Base-by-base conservation (phyloP, 345 rosid species). In the Geranium rotundifolium region DNA sequence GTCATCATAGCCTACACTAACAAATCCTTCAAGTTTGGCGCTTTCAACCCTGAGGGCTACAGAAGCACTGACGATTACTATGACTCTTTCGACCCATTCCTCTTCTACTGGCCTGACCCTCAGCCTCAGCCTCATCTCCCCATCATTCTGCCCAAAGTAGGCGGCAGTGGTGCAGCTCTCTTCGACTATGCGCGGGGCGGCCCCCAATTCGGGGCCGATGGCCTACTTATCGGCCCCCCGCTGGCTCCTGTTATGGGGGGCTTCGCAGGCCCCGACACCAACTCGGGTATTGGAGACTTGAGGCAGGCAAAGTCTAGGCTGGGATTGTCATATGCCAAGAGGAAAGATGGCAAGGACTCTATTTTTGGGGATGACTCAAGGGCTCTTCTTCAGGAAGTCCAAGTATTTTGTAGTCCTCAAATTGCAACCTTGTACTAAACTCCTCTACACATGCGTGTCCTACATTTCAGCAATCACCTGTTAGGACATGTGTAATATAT, bases 111-210 rank as follows among this genome's bases (percentile, higher is more conserved):
- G 96, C 7, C 41, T 34, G 59, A 23, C 27, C 27, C 2, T 23
- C 1, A 23, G 27, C 27, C 69, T 8, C 82, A 74, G 1, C 58
- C 70, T 6, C 68, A 58, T 15, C 86, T 74, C 3, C 90, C 85
- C 0, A 59, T 83, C 39, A 46, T 78, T 16, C 74, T 89, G 54
- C 73, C 86, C 19, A 89, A 91, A 65, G 79, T 84, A 18, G 98
- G 96, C 20, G 96, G 96, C 17, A 91, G 92, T 23, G 96, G 95
- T 64, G 95, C 92, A 8, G 92, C 96, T 17, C 81, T 89, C 14
- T 91, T 87, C 59, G 92, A 89, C 60, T 89, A 89, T 69, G 95
- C 91, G 1, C 70, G 82, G 17, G 83, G 84, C 1, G 86, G 85
- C 52, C 86, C 88, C 19, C 89, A 84, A 62, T 84, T 86, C 20